Conservation (phyloP, 2,329 filamentous ascomycete genomes). For the Fusarium caatingaense region DNA sequence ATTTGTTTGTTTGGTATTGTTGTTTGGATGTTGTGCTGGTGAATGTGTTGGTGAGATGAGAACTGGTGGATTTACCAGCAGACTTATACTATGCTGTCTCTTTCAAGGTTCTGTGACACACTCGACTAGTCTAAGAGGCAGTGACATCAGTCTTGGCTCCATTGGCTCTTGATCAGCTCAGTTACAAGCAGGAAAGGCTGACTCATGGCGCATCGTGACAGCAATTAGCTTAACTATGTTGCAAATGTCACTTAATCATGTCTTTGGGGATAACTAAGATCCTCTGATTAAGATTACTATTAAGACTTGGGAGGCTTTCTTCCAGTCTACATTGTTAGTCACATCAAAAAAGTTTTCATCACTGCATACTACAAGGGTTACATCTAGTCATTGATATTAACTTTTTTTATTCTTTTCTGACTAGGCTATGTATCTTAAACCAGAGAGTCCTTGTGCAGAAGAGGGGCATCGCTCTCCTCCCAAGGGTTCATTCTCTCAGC, state of each 20-base stretch:
- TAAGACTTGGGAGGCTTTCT: neutral
- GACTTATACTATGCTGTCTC: neutral
- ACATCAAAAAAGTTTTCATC: neutral
- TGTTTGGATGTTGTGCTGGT: neutral
- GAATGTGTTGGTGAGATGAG: neutral
- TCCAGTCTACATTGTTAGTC: neutral
- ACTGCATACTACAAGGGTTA: no score
- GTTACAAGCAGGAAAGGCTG: neutral
- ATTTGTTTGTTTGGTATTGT: neutral
- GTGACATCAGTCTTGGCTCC: fast-evolving
- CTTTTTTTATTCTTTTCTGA: neutral
- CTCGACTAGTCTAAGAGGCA: neutral
- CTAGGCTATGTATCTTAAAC: neutral
- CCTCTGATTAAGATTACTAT: neutral
- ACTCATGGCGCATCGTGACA: no score
- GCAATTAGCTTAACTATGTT: no score
- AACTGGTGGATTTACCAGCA: neutral
- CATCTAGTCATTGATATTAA: neutral
- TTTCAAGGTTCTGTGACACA: neutral
- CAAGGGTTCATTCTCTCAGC: slow-evolving; percentile 38
- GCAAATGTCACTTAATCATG: neutral
- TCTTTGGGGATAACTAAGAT: neutral
- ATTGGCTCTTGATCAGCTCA: neutral
- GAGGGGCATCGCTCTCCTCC: slow-evolving; percentile 40
- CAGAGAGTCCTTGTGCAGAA: slow-evolving; percentile 4